phyloP scores from a whole-genome alignment of 148 eudicot genomes.

The Selenicereus undatus region DNA sequence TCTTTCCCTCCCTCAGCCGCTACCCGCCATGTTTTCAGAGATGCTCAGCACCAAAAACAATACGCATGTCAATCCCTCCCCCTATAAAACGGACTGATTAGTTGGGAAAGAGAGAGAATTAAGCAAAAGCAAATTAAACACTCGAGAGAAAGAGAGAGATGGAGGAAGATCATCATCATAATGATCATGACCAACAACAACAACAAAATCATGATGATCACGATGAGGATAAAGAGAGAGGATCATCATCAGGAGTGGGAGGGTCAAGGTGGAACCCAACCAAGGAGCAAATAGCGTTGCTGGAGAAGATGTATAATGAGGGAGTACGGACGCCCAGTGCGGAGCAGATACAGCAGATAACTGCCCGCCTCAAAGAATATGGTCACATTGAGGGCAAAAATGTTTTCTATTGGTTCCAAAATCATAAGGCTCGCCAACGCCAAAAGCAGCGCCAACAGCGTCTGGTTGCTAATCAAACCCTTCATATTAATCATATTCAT shows the following conservation, averaged over 20 bases:
- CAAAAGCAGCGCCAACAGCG: slow-evolving; percentile 74
- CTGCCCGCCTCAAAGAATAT: slow-evolving; percentile 42
- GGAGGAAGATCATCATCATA: slow-evolving; percentile 8
- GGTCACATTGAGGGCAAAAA: slow-evolving; percentile 94
- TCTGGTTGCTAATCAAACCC: slow-evolving; percentile 14
- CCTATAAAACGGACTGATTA: background rate
- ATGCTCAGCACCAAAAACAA: slow-evolving; percentile 60
- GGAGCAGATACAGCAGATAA: slow-evolving; percentile 77
- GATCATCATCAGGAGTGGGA: slow-evolving; percentile 33
- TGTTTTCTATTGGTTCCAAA: slow-evolving; percentile 96
- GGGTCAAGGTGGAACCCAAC: slow-evolving; percentile 81
- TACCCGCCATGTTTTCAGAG: slow-evolving; percentile 80
- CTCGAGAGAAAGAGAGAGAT: background rate
- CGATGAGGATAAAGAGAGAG: slow-evolving; percentile 3
- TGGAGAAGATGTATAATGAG: slow-evolving; percentile 57
- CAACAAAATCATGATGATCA: background rate
- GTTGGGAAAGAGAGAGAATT: background rate
- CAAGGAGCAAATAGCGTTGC: slow-evolving; percentile 68
- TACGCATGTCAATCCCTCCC: slow-evolving; percentile 50
- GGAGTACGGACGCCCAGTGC: slow-evolving; percentile 80
- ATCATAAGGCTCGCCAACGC: slow-evolving; percentile 90
- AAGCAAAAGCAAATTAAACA: background rate
- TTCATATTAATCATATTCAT: slow-evolving; percentile 9
- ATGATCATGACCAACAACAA: background rate
- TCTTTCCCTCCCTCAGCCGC: slow-evolving; percentile 40